phyloP scores from a whole-genome alignment of 306 rosid species.

The Cicer cuneatum region DNA sequence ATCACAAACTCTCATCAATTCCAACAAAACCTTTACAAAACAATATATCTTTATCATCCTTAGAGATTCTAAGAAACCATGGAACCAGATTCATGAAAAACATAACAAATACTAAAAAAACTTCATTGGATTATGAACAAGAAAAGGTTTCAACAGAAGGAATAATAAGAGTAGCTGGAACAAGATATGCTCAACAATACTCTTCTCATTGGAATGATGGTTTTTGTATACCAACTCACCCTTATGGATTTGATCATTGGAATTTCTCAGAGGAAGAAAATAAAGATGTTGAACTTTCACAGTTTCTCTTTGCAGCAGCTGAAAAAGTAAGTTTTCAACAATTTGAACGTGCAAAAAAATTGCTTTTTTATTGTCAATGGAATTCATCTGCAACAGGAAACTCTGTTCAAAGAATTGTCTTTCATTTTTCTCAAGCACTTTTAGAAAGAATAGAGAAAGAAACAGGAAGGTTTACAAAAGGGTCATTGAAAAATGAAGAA shows the following conservation, averaged over 20 bases:
- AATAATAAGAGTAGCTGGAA: slow-evolving; percentile 70
- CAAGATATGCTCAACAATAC: slow-evolving; percentile 67
- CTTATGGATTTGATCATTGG: slow-evolving; percentile 59
- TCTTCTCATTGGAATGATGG: slow-evolving; percentile 55
- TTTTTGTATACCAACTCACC: slow-evolving; percentile 52
- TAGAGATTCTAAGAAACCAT: slow-evolving; percentile 61
- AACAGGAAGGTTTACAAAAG: slow-evolving; percentile 46
- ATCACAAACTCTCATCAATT: neutral
- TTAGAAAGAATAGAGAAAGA: slow-evolving; percentile 60
- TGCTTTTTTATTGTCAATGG: slow-evolving; percentile 63
- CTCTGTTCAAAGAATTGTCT: slow-evolving; percentile 61
- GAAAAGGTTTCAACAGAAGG: slow-evolving; percentile 68
- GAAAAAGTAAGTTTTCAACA: slow-evolving; percentile 70
- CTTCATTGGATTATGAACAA: neutral
- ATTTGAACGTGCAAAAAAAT: slow-evolving; percentile 61
- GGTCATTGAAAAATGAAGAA: slow-evolving; percentile 20
- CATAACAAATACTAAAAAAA: slow-evolving; percentile 1
- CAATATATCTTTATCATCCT: slow-evolving; percentile 51
- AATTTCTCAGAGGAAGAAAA: slow-evolving; percentile 60
- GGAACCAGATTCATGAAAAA: slow-evolving; percentile 56
- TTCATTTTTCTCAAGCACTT: slow-evolving; percentile 64
- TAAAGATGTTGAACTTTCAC: slow-evolving; percentile 74
- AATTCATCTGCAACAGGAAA: slow-evolving; percentile 49
- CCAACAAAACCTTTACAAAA: slow-evolving; percentile 33
- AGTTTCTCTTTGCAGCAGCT: slow-evolving; percentile 70